Evolutionary conservation across 2,329 filamentous ascomycete species (phyloP), one percentile per base, ranked within the genome.

Genomic region (Fusarium tricinctum): DNA sequence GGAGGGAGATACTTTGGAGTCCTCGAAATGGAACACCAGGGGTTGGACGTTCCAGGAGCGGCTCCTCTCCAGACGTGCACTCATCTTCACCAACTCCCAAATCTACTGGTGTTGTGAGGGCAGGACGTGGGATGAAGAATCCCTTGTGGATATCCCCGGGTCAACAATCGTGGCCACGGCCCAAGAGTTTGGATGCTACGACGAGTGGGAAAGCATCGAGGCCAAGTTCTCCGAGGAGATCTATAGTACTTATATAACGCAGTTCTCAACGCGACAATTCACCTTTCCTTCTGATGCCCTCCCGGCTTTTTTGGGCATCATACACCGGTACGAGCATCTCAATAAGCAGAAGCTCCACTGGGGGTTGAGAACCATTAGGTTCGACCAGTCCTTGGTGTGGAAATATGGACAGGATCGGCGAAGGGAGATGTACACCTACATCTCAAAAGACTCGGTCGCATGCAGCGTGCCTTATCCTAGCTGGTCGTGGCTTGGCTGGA

Each of bases 71-170:
- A 39, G 63, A 3, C 63, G 65, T 12, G 19, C 43, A 13, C 38
- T 68, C 1, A 53, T 68, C 4, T 56, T 68, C 7, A 68, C 63
- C 5, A 20, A 45, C 4, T 56, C 44, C 2, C 63, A 68, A 5
- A 46, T 60, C 13, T 68, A 67, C 15, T 68, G 65, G 63, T 32
- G 40, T 2, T 68, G 65, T 4, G 54, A 43, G 10, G 19, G 13
- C 3, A 53, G 30, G 1, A 68, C 47, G 10, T 68, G 63, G 65
- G 63, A 68, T 10, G 65, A 68, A 17, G 65, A 68, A 12, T 60
- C 38, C 13, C 47, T 68, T 13, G 30, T 68, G 0, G 65, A 68
- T 10, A 14, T 28, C 17, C 59, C 63, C 1, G 26, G 39, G 5
- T 22, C 39, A 10, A 54, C 10, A 10, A 10, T 7, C 5, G 10